Base-by-base conservation (phyloP, 306 rosid genomes). In the Cucurbita argyrosperma region DNA sequence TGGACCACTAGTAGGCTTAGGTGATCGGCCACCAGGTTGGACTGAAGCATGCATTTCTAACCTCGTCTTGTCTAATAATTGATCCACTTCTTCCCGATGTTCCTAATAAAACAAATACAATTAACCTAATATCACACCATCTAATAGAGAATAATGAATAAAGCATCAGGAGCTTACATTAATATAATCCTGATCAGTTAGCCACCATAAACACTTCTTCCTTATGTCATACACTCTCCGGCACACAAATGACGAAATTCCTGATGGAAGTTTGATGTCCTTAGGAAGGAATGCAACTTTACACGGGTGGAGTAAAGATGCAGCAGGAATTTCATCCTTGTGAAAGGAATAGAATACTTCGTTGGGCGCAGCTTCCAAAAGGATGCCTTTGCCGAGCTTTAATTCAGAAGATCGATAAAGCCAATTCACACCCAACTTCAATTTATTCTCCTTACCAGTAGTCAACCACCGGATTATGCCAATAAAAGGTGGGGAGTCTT, bases 291-390 rank as follows among this genome's bases (percentile, higher is more conserved):
- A 91, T 80, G 96, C 87, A 54, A 91, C 97, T 91, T 88, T 91
- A 84, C 96, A 91, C 74, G 93, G 96, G 85, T 91, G 97, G 70
- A 91, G 89, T 77, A 91, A 72, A 15, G 87, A 89, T 77, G 82
- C 90, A 80, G 87, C 93, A 82, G 84, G 86, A 78, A 89, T 88
- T 84, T 83, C 96, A 86, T 86, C 91, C 96, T 82, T 86, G 67
- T 89, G 97, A 85, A 91, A 89, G 84, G 97, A 85, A 84, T 87
- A 91, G 81, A 91, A 89, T 64, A 91, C 72, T 80, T 91, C 97
- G 90, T 91, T 91, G 12, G 91, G 97, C 58, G 84, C 82, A 59
- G 93, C 86, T 76, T 91, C 86, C 78, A 85, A 84, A 40, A 78
- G 86, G 81, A 83, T 81, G 42, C 87, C 90, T 79, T 89, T 83